These are phyloP conservation scores for Nannizzia gypsea DNA, from an alignment of 2,329 filamentous ascomycete species.

Conservation along the genomic window DNA sequence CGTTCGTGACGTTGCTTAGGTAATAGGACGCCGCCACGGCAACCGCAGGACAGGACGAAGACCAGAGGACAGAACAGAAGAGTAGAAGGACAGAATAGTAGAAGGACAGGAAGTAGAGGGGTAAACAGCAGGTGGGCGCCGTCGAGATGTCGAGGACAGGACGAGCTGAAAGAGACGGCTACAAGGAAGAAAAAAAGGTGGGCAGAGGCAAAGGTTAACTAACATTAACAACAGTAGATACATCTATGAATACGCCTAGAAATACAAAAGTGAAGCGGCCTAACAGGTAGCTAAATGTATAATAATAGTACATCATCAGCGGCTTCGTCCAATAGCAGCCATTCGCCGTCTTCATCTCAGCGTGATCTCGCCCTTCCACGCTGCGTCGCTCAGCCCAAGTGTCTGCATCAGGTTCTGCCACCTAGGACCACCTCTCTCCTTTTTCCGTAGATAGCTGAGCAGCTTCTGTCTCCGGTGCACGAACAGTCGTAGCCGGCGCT, in stretches of 20 bases:
- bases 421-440: conserved; percentile 80
- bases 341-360: conserved; percentile 38
- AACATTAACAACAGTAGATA: background rate
- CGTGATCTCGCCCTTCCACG: conserved; percentile 82
- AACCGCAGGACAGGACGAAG: background rate
- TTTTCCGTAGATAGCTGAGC: conserved; percentile 71
- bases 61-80: background rate
- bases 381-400: conserved; percentile 73
- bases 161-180: background rate
- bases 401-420: conserved; percentile 79
- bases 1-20: background rate
- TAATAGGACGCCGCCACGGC: background rate
- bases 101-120: background rate
- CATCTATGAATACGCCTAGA: conserved; percentile 1
- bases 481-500: conserved; percentile 73
- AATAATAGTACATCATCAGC: background rate
- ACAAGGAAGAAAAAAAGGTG: background rate
- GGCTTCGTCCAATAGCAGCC: background rate
- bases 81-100: background rate
- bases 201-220: background rate
- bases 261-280: conserved; percentile 2
- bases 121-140: background rate
- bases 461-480: conserved; percentile 84
- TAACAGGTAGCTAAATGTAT: background rate
- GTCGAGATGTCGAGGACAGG: background rate